Evolutionary conservation across 306 rosid species (phyloP), one percentile per base, ranked within the genome.

Genomic region (Malus domestica): DNA sequence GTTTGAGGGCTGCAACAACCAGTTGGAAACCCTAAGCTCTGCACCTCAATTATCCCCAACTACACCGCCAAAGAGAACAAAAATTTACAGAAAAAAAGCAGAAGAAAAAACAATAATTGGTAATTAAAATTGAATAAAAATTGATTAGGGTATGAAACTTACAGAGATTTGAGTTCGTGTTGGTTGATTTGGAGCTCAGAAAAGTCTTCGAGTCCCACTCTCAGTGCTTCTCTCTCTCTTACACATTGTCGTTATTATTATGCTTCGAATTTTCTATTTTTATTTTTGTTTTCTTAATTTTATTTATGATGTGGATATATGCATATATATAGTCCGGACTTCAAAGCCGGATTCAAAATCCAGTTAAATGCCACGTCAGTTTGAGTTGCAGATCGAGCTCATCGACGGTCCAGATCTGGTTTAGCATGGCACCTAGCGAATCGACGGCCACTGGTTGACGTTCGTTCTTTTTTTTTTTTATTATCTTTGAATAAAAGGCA

Each of bases 301-400:
- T 68, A 60, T 22, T 44, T 51, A 46, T 20, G 82, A 44, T 75
- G 67, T 72, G 70, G 76, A 69, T 38, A 16, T 70, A 73, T 74
- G 77, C 74, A 46, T 74, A 80, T 74, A 33, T 35, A 35, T 6
- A 52, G 40, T 60, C 80, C 96, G 98, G 96, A 90, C 84, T 86
- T 90, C 83, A 94, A 94, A 83, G 67, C 78, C 93, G 90, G 98
- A 93, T 82, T 90, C 89, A 61, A 91, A 89, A 83, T 76, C 74
- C 77, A 27, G 83, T 90, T 91, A 82, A 87, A 73, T 76, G 82
- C 88, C 95, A 90, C 87, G 89, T 88, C 73, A 88, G 92, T 78
- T 15, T 57, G 14, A 68, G 73, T 80, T 82, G 46, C 65, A 15
- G 62, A 4, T 2, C 10, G 75, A 35, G 8, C 10, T 2, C 27